A percentile compares a stretch with the other conserved stretches of the same genome.
Conservation (phyloP, 768 basidiomycete species). For the Stropharia rugosoannulata region DNA sequence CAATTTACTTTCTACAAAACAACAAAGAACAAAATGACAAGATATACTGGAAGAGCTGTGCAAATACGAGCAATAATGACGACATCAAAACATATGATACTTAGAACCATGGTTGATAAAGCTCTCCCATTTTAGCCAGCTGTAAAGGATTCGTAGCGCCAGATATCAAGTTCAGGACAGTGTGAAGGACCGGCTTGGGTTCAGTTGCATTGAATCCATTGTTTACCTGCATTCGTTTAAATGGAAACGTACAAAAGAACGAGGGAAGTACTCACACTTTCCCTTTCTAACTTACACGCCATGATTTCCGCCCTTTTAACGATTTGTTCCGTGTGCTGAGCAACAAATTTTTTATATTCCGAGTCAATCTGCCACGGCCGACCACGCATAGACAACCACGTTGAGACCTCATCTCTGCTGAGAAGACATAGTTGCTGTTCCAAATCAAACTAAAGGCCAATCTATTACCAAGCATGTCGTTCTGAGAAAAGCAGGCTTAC, state of each 20-base stretch:
- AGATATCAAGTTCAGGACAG: slow-evolving; percentile 79
- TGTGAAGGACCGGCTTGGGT: slow-evolving; percentile 63
- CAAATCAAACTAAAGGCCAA: slow-evolving; percentile 71
- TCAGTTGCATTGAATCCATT: slow-evolving; percentile 36
- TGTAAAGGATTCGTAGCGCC: slow-evolving; percentile 85
- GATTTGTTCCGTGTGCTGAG: slow-evolving; percentile 62
- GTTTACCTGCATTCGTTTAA: slow-evolving; percentile 28
- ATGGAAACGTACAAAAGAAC: background rate
- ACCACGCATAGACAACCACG: slow-evolving; percentile 64
- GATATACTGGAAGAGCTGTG: slow-evolving; percentile 7
- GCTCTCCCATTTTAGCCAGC: slow-evolving; percentile 83
- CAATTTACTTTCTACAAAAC: background rate
- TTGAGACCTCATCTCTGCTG: slow-evolving; percentile 87
- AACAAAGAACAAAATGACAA: slow-evolving; percentile 1
- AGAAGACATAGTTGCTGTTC: slow-evolving; percentile 92
- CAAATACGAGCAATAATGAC: background rate
- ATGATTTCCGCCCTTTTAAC: slow-evolving; percentile 80
- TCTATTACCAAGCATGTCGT: background rate
- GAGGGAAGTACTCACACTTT: slow-evolving; percentile 51
- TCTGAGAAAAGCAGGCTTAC: slow-evolving; percentile 36
- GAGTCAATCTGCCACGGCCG: slow-evolving; percentile 58
- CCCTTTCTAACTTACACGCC: slow-evolving; percentile 85
- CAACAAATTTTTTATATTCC: slow-evolving; percentile 53
- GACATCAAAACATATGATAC: slow-evolving; percentile 6
- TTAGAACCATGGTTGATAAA: slow-evolving; percentile 86